A percentile compares a stretch with the other conserved stretches of the same genome.
Evolutionary conservation across 2,329 filamentous ascomycete genomes (phyloP).

Genomic region (Alternaria panax): DNA sequence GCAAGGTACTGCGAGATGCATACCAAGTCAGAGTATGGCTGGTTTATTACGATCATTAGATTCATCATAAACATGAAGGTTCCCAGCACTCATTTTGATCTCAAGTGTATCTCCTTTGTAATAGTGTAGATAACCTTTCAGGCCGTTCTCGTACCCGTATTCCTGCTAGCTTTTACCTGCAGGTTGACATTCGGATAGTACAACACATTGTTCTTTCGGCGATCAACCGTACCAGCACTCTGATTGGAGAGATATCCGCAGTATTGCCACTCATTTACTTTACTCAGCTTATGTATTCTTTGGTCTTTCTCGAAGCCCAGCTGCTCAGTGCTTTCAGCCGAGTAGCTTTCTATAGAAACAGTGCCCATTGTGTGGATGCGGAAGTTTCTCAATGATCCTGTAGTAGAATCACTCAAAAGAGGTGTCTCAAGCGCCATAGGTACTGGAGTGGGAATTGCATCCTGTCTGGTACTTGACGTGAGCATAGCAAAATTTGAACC

Average conservation of each 20-base stretch:
- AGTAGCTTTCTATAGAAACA: background rate
- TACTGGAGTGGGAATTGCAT: background rate
- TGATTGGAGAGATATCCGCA: background rate
- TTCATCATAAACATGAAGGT: background rate
- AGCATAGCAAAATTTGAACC: background rate
- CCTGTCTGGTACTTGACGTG: background rate
- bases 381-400: background rate
- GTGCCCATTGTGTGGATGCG: background rate
- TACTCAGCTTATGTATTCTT: background rate
- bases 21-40: background rate
- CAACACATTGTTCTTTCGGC: background rate
- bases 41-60: background rate
- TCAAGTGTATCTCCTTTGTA: background rate
- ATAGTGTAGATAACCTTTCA: too few species aligned
- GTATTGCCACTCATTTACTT: background rate
- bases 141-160: too few species aligned
- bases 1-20: background rate
- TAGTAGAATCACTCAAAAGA: background rate
- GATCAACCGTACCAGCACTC: background rate
- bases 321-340: background rate
- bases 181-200: background rate
- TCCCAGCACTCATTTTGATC: background rate
- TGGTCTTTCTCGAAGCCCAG: background rate
- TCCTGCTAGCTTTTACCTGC: background rate
- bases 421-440: accelerated